Percentiles rank a stretch among this genome's conserved stretches.
phyloP scores from a whole-genome alignment of 345 rosid genomes.

The Acer negundo region DNA sequence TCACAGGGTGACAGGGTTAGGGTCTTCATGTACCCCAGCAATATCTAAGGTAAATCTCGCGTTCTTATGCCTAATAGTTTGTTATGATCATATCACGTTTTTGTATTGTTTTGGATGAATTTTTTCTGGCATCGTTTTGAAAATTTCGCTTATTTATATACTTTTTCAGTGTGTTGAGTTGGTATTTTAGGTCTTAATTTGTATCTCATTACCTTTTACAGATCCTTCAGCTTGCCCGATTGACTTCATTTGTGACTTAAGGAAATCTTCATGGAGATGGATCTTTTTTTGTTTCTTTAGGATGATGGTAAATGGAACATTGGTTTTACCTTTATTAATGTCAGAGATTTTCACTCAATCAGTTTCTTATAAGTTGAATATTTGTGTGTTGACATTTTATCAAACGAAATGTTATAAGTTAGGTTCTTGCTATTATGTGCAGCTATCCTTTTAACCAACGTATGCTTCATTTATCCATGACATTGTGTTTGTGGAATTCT shows the following conservation, averaged over 20 bases:
- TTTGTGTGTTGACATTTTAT: conserved; percentile 7
- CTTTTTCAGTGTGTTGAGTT: neutral
- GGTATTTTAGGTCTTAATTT: neutral
- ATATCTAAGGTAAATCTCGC: conserved; percentile 60
- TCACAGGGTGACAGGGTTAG: conserved; percentile 80
- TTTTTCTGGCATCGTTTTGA: neutral
- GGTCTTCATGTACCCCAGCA: conserved; percentile 96
- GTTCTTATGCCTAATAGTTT: neutral
- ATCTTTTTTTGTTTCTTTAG: conserved; percentile 6
- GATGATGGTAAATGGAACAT: conserved; percentile 12
- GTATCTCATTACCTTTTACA: neutral
- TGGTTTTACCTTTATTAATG: neutral
- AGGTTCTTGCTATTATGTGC: neutral
- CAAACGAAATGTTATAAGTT: neutral
- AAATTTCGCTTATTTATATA: neutral
- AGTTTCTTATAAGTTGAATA: neutral
- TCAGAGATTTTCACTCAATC: neutral
- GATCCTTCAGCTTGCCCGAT: conserved; percentile 5
- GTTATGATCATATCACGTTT: neutral
- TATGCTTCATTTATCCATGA: neutral
- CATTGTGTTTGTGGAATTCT: neutral
- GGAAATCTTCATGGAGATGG: neutral
- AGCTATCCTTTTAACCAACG: neutral
- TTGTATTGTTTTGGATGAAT: neutral
- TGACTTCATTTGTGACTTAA: neutral